Base-by-base conservation (phyloP, 148 eudicot species). In the Gaultheria prostrata region DNA sequence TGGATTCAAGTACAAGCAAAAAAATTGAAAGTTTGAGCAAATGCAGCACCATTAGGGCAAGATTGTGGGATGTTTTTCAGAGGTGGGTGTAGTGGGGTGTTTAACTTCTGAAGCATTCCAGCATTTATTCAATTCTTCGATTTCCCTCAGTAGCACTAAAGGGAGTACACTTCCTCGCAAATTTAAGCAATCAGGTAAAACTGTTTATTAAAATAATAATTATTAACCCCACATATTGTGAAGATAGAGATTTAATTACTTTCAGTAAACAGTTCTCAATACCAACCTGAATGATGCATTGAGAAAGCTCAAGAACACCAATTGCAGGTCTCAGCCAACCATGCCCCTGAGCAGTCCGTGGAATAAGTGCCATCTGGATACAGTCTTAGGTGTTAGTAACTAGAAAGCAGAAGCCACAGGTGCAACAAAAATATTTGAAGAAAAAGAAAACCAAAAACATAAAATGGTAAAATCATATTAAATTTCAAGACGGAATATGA, bases 311-410 rank as follows among this genome's bases (percentile, higher is more conserved):
- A 84, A 97, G 76, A 48, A 94, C 97, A 39, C 99, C 99, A 67
- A 92, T 82, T 83, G 98, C 95, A 86, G 99, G 98, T 87, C 99
- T 93, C 77, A 97, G 90, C 99, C 99, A 97, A 80, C 99, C 98
- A 83, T 96, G 99, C 78, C 99, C 99, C 85, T 92, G 95, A 76
- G 94, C 57, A 51, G 89, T 88, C 75, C 98, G 99, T 10, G 94
- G 97, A 85, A 97, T 79, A 79, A 93, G 87, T 80, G 99, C 92
- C 95, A 97, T 94, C 99, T 97, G 92, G 88, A 84, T 26, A 59
- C 2, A 78, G 54, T 24, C 48, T 45, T 56, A 77, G 48, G 81
- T 4, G 46, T 85, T 63, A 75, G 65, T 39, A 61, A 85, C 35
- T 56, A 74, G 48, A 20, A n/a, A 74, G 14, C 53, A 80, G 48